These are phyloP conservation scores for Moesziomyces globuligerus DNA, from an alignment of 1,284 basidiomycete genomes.

Conservation along the genomic window DNA sequence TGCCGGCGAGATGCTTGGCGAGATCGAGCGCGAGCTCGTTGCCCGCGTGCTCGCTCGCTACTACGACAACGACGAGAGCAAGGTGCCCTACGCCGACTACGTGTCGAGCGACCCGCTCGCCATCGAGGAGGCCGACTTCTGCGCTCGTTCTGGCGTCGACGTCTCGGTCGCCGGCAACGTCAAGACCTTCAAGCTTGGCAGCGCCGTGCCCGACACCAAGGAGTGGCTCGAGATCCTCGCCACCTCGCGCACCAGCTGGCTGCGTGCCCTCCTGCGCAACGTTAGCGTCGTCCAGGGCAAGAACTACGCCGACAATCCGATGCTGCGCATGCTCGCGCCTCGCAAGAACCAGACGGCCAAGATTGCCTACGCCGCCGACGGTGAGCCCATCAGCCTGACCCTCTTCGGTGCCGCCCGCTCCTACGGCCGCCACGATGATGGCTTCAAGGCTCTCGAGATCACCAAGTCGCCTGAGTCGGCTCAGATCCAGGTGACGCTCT, in stretches of 20 bases:
- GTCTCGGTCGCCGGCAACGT: constrained; percentile 72
- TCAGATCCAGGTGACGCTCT: constrained; percentile 80
- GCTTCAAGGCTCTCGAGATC: constrained; percentile 83
- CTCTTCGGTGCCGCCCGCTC: constrained; percentile 83
- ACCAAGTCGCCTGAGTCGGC: constrained; percentile 45
- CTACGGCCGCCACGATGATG: constrained; percentile 76
- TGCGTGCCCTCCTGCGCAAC: constrained; percentile 84
- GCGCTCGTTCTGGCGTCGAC: constrained; percentile 69
- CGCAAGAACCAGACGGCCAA: constrained; percentile 81
- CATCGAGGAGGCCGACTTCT: constrained; percentile 68
- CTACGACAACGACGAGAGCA: constrained; percentile 81
- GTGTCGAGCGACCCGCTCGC: constrained; percentile 73
- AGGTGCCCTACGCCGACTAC: constrained; percentile 86
- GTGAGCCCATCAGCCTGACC: constrained; percentile 72
- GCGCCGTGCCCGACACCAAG: constrained; percentile 60
- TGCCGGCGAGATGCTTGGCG: constrained; percentile 88
- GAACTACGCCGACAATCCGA: constrained; percentile 84
- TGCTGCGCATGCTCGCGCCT: constrained; percentile 85
- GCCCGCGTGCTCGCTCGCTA: constrained; percentile 81
- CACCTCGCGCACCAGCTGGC: constrained; percentile 83
- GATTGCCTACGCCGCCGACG: constrained; percentile 71
- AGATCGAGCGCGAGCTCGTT: constrained; percentile 82
- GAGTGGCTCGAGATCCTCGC: constrained; percentile 88
- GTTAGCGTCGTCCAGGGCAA: constrained; percentile 73
- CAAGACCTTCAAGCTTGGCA: constrained; percentile 48